These are phyloP conservation scores for Multifurca ochricompacta DNA, from an alignment of 768 basidiomycete genomes.

Conservation along the genomic window DNA sequence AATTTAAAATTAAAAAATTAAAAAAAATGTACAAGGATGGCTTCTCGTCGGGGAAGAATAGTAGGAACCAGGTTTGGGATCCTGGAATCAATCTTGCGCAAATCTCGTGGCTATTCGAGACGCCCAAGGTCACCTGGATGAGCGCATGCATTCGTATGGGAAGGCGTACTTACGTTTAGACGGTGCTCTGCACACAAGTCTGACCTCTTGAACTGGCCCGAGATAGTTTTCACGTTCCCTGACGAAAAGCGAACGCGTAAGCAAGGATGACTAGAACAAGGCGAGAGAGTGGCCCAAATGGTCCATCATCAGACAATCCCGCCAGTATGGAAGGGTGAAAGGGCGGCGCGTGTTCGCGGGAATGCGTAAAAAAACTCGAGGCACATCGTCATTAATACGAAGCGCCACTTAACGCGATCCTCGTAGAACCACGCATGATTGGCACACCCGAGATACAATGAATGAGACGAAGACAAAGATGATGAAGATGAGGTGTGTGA, in stretches of 20 bases:
- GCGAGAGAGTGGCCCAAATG: neutral
- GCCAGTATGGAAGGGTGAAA: slow-evolving; percentile 4
- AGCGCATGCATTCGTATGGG: neutral
- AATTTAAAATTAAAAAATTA: too few species aligned
- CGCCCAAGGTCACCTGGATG: slow-evolving; percentile 19
- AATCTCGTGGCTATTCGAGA: slow-evolving; percentile 73
- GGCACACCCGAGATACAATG: slow-evolving; percentile 16
- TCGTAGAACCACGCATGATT: slow-evolving; percentile 23
- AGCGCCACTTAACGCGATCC: neutral
- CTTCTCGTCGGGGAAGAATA: slow-evolving; percentile 82
- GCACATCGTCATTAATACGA: slow-evolving; percentile 1
- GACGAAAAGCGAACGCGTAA: slow-evolving; percentile 24
- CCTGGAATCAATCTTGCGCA: slow-evolving; percentile 93
- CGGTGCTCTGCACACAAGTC: slow-evolving; percentile 83
- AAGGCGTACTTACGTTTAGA: slow-evolving; percentile 63
- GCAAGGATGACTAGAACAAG: slow-evolving; percentile 9
- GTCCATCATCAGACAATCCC: slow-evolving; percentile 1
- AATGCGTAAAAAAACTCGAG: slow-evolving; percentile 13
- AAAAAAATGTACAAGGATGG: slow-evolving; percentile 60
- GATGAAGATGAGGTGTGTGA: neutral
- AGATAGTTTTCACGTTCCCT: slow-evolving; percentile 84
- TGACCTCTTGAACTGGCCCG: slow-evolving; percentile 83
- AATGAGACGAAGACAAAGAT: neutral
- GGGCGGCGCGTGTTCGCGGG: slow-evolving; percentile 3
- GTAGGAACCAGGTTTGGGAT: slow-evolving; percentile 93